phyloP scores from a whole-genome alignment of 108 stramenopile species.

The Poteriospumella lacustris region DNA sequence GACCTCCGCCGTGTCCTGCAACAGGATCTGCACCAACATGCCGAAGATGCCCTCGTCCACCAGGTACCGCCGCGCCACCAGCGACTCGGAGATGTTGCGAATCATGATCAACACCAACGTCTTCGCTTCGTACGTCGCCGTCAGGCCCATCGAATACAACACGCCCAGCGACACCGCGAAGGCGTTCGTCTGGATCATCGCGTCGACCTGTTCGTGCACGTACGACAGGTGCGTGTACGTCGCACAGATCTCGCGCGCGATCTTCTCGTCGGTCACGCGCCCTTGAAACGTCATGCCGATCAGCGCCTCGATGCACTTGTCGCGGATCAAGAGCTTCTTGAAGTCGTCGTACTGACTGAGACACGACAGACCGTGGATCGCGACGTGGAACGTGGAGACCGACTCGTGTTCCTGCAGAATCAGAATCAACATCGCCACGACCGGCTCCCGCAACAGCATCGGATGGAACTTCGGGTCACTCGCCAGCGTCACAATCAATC shows the following conservation, averaged over 20 bases:
- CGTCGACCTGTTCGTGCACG: not conserved
- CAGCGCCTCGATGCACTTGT: not conserved
- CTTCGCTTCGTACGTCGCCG: not conserved
- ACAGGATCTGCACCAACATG: not conserved
- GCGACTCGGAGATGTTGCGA: not conserved
- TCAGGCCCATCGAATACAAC: not conserved
- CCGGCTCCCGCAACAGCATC: not conserved
- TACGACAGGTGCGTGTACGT: not conserved
- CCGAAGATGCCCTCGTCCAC: not conserved
- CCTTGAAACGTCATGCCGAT: not conserved
- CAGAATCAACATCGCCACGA: constrained; percentile 1
- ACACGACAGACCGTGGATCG: not conserved
- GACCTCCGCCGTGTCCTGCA: not conserved
- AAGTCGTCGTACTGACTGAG: not conserved
- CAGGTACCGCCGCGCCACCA: not conserved
- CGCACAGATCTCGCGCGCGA: not conserved
- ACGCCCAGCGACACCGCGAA: not conserved
- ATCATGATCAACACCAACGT: not conserved
- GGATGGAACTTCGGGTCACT: not conserved
- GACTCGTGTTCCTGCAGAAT: not conserved
- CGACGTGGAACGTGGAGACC: not conserved
- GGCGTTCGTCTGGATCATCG: not conserved
- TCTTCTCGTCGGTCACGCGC: not conserved
- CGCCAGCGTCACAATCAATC: not conserved
- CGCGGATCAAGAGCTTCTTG: not conserved